Evolutionary conservation across 2,329 filamentous ascomycete genomes (phyloP), one percentile per base, ranked within the genome.

Genomic region (Colletotrichum sp.): DNA sequence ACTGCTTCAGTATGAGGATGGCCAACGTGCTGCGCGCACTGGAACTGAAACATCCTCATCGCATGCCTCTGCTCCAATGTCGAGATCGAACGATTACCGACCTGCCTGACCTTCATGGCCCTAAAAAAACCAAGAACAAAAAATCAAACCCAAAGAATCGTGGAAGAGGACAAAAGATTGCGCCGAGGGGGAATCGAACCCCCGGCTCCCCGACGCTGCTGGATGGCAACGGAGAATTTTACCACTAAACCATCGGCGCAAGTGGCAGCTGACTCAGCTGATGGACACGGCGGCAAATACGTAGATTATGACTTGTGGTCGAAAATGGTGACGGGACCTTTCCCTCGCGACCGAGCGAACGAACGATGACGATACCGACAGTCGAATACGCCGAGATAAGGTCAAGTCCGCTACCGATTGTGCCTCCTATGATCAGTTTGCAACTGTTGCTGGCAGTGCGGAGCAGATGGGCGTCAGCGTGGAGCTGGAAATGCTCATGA

Each of bases 151-250:
- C 6, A 6, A 28, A 28, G 6, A 28, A 28, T 28, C 26, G 24
- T 24, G 24, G 24, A 24, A 24, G 24, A 28, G 8, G 26, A 3
- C 59, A 71, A 74, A 65, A 74, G 1, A 0, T 2, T 74, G 72
- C 72, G 72, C 61, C 68, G 72, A 71, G 72, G 72, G 72, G 72
- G 72, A 74, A 74, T 74, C 72, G 72, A 71, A 71, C 72, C 72
- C 73, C 64, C 73, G 69, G 64, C 73, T 75, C 73, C 73, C 73
- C 73, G 73, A 75, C 70, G 69, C 73, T 73, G 69, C 73, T 39
- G 1, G 21, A 75, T 73, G 73, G 73, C 73, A 75, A 75, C 73
- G 73, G 73, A 75, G 73, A 75, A 75, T 75, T 75, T 75, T 75
- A 75, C 70, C 70, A 75, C 73, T 75, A 69, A 75, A 73, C 73